A percentile compares a stretch with the other conserved stretches of the same genome.
Evolutionary conservation across 208 protist genomes (phyloP).

Genomic region (Leishmania major): DNA sequence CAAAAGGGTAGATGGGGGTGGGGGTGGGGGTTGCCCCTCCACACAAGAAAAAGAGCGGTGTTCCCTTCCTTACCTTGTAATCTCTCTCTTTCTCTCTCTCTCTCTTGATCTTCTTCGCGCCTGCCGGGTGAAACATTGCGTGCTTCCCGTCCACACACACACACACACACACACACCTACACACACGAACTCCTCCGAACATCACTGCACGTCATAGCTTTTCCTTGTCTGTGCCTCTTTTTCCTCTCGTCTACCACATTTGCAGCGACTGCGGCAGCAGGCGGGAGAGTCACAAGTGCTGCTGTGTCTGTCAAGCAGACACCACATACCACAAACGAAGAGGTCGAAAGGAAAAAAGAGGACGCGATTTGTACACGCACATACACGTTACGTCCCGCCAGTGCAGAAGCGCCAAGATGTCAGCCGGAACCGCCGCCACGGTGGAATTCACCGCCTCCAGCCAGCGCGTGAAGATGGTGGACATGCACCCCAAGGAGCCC

Average conservation of each 20-base stretch:
- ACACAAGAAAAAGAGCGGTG: neutral
- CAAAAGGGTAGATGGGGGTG: no score
- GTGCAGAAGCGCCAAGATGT: conserved; percentile 6
- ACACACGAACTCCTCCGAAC: neutral
- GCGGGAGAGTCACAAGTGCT: neutral
- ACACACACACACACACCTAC: no score
- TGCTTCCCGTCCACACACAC: no score
- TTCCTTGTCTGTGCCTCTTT: no score
- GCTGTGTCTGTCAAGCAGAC: neutral
- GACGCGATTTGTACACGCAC: neutral
- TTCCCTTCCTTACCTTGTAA: neutral
- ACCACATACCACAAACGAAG: neutral
- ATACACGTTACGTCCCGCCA: neutral
- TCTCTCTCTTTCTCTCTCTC: neutral
- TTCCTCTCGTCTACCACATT: neutral
- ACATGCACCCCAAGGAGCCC: conserved; percentile 98
- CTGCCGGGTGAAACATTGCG: no score
- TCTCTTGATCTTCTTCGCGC: neutral
- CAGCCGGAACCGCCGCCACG: conserved; percentile 20
- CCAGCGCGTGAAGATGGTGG: conserved; percentile 98
- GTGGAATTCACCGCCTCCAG: conserved; percentile 83
- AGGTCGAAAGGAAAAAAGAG: neutral
- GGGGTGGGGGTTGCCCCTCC: neutral
- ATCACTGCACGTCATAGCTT: neutral
- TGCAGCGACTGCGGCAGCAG: neutral